phyloP scores from a whole-genome alignment of 768 basidiomycete species.

The Trametes maxima region DNA sequence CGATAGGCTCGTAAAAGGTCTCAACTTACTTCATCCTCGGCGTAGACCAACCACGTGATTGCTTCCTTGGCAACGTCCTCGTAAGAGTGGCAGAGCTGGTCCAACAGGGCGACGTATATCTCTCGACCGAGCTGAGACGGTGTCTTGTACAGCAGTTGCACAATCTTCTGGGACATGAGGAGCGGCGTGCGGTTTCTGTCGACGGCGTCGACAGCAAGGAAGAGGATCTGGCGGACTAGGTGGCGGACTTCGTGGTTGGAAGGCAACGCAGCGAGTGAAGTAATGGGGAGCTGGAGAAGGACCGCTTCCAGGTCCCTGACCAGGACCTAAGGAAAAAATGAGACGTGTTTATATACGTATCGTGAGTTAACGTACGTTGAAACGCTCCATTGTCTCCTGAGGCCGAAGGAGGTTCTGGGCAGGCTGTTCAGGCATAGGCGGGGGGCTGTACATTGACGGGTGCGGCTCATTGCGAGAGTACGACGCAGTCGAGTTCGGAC shows the following conservation, averaged over 20 bases:
- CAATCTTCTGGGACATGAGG: slow-evolving; percentile 94
- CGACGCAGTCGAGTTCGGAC: slow-evolving; percentile 72
- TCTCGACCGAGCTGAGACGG: slow-evolving; percentile 85
- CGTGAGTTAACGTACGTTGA: slow-evolving; percentile 52
- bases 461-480: slow-evolving; percentile 54
- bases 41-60: slow-evolving; percentile 93
- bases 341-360: background rate
- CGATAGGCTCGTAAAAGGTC: slow-evolving; percentile 6
- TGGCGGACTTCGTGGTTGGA: slow-evolving; percentile 86
- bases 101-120: slow-evolving; percentile 87
- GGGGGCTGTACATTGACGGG: slow-evolving; percentile 54
- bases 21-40: slow-evolving; percentile 84
- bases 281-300: slow-evolving; percentile 71
- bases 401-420: slow-evolving; percentile 55
- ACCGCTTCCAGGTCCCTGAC: slow-evolving; percentile 77
- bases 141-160: slow-evolving; percentile 92
- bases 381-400: slow-evolving; percentile 88
- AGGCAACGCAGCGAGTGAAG: slow-evolving; percentile 70
- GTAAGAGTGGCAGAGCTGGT: slow-evolving; percentile 85
- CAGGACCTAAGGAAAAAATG: slow-evolving; percentile 38
- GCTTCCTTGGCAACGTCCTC: slow-evolving; percentile 96
- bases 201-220: slow-evolving; percentile 75
- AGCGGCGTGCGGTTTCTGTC: slow-evolving; percentile 87
- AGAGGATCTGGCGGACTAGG: slow-evolving; percentile 80
- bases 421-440: slow-evolving; percentile 62